These are phyloP conservation scores for Selaginella tamariscina DNA, from an alignment of 75 land plant genomes.

Conservation along the genomic window DNA sequence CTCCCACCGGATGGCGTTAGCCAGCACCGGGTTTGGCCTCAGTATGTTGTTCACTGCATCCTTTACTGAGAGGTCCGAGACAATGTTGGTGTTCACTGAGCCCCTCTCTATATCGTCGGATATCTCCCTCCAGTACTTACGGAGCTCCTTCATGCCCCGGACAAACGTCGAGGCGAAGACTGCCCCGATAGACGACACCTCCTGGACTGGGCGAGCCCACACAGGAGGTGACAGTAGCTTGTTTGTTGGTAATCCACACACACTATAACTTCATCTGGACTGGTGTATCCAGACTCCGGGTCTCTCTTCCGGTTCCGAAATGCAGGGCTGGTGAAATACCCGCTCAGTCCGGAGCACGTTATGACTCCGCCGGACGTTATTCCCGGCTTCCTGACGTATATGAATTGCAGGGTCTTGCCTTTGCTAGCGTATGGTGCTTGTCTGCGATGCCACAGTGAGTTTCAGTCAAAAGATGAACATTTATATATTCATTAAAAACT, in stretches of 20 bases:
- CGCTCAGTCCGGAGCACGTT: not conserved
- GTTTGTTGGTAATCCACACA: not conserved
- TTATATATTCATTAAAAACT: not conserved
- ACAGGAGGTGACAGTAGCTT: not conserved
- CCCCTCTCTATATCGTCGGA: not conserved
- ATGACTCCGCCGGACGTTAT: not conserved
- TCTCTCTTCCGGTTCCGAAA: not conserved
- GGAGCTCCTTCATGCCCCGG: not conserved
- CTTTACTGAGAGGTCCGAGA: not conserved
- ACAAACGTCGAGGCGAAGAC: slow-evolving; percentile 10
- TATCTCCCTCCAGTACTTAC: not conserved
- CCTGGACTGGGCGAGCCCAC: slow-evolving; percentile 2
- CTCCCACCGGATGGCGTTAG: not conserved
- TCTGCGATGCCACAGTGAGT: not conserved
- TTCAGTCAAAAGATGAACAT: not conserved
- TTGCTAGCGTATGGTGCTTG: not conserved
- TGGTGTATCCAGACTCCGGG: not conserved
- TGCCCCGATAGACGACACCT: not conserved
- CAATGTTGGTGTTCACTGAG: not conserved
- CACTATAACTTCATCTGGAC: not conserved
- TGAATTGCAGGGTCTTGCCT: not conserved
- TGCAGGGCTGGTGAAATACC: slow-evolving; percentile 1
- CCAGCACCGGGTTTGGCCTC: slow-evolving; percentile 1
- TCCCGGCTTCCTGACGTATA: not conserved
- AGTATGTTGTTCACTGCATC: not conserved